These are phyloP conservation scores for Yamadazyma scolyti DNA, from an alignment of 805 yeast genomes.

Conservation along the genomic window DNA sequence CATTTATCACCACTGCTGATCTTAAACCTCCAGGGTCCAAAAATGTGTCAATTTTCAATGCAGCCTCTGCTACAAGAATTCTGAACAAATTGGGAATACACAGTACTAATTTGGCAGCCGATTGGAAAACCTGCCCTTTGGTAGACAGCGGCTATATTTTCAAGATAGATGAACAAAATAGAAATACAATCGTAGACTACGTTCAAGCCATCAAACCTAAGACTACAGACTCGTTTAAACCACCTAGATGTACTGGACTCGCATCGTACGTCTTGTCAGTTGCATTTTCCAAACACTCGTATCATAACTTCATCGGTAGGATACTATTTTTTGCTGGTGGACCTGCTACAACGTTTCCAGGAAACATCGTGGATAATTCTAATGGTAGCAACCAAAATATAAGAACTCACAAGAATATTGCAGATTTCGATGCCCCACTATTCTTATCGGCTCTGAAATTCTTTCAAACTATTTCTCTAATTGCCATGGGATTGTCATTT, in stretches of 20 bases:
- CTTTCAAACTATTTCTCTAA: slow-evolving; percentile 22
- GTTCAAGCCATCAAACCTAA: slow-evolving; percentile 15
- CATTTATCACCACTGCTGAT: slow-evolving; percentile 2
- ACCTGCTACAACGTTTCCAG: slow-evolving; percentile 37
- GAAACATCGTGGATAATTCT: slow-evolving; percentile 20
- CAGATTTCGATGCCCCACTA: slow-evolving; percentile 24
- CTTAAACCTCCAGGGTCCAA: not conserved
- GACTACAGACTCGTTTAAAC: slow-evolving; percentile 23
- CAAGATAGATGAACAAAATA: not conserved
- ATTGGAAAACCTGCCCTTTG: slow-evolving; percentile 1
- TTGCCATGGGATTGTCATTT: slow-evolving; percentile 25
- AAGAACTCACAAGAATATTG: slow-evolving; percentile 34
- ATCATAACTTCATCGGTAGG: slow-evolving; percentile 21
- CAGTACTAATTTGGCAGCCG: not conserved
- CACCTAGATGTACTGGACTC: slow-evolving; percentile 32
- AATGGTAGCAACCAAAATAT: slow-evolving; percentile 13
- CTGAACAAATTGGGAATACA: slow-evolving; percentile 2
- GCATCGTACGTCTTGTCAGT: slow-evolving; percentile 24
- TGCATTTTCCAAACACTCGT: slow-evolving; percentile 17
- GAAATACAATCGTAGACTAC: slow-evolving; percentile 2
- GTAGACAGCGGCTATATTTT: slow-evolving; percentile 1
- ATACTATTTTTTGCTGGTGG: slow-evolving; percentile 31
- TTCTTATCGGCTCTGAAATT: slow-evolving; percentile 23
- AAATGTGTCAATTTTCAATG: slow-evolving; percentile 4
- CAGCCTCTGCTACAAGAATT: not conserved